Conservation (phyloP, 768 basidiomycete genomes). For the Lactarius evosmus region DNA sequence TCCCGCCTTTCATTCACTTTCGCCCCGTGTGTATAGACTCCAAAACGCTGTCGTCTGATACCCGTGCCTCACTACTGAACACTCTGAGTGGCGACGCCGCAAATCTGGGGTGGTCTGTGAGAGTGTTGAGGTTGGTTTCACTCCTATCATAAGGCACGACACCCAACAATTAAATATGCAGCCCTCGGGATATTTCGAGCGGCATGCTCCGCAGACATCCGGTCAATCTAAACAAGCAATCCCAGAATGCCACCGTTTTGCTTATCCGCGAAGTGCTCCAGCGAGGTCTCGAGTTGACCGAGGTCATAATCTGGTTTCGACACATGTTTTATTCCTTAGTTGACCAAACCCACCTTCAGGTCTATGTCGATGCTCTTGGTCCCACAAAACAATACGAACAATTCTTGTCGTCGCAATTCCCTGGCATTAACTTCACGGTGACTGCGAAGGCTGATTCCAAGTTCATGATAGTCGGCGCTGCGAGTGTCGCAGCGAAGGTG, state of each 20-base stretch:
- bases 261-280: conserved; percentile 84
- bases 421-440: conserved; percentile 84
- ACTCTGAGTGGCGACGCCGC: conserved; percentile 66
- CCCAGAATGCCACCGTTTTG: conserved; percentile 83
- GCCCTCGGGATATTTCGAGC: conserved; percentile 86
- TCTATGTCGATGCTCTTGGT: conserved; percentile 94
- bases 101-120: conserved; percentile 79
- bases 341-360: conserved; percentile 42
- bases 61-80: conserved; percentile 59
- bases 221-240: conserved; percentile 82
- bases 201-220: conserved; percentile 88
- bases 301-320: conserved; percentile 44
- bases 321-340: not conserved
- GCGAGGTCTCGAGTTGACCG: conserved; percentile 74
- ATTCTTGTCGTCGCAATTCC: conserved; percentile 77
- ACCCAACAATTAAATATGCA: conserved; percentile 36
- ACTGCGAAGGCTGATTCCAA: conserved; percentile 91
- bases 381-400: conserved; percentile 81
- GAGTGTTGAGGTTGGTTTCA: conserved; percentile 41
- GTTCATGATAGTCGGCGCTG: conserved; percentile 95
- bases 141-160: not conserved
- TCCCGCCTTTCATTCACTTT: not conserved
- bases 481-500: conserved; percentile 97
- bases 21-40: conserved; percentile 61
- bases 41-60: conserved; percentile 77